A percentile compares a stretch with the other conserved stretches of the same genome.
Evolutionary conservation across 2,329 filamentous ascomycete species (phyloP).

Genomic region (Colletotrichum lindemuthianum): DNA sequence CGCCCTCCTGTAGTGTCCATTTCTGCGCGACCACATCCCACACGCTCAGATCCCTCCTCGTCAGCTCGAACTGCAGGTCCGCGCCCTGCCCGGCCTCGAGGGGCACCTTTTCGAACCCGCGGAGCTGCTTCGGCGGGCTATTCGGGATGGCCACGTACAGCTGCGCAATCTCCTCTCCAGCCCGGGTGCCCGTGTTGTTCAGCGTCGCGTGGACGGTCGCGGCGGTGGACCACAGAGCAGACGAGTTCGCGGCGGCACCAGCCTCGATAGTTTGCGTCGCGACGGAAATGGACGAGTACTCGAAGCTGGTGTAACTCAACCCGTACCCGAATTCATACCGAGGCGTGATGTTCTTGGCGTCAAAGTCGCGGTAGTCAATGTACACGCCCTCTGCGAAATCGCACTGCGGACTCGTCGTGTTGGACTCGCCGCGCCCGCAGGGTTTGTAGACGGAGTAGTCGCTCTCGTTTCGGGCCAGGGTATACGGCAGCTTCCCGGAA

Average conservation of each 20-base stretch:
- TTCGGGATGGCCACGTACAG: slow-evolving; percentile 58
- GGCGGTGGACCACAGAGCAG: slow-evolving; percentile 59
- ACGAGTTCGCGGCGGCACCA: slow-evolving; percentile 51
- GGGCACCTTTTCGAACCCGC: slow-evolving; percentile 62
- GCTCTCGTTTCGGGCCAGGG: slow-evolving; percentile 63
- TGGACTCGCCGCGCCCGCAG: slow-evolving; percentile 39
- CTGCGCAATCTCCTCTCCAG: slow-evolving; percentile 59
- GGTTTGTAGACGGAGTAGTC: slow-evolving; percentile 56
- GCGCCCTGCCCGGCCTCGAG: slow-evolving; percentile 32
- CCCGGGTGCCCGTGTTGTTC: slow-evolving; percentile 52
- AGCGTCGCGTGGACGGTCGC: slow-evolving; percentile 51
- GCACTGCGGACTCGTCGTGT: slow-evolving; percentile 51
- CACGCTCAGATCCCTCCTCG: slow-evolving; percentile 71
- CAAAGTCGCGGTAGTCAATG: slow-evolving; percentile 66
- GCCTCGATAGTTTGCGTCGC: slow-evolving; percentile 37
- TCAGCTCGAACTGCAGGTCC: slow-evolving; percentile 63
- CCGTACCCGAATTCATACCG: slow-evolving; percentile 68
- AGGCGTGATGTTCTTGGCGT: slow-evolving; percentile 57
- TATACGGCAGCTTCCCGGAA: slow-evolving; percentile 70
- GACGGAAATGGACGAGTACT: slow-evolving; percentile 55
- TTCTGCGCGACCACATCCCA: slow-evolving; percentile 71
- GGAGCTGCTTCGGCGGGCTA: slow-evolving; percentile 65
- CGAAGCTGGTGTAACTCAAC: slow-evolving; percentile 64
- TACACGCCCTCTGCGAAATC: slow-evolving; percentile 63
- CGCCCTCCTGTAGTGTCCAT: slow-evolving; percentile 64